Conservation (phyloP, 176 grass and related monocot genomes). For the Metroxylon sagu region DNA sequence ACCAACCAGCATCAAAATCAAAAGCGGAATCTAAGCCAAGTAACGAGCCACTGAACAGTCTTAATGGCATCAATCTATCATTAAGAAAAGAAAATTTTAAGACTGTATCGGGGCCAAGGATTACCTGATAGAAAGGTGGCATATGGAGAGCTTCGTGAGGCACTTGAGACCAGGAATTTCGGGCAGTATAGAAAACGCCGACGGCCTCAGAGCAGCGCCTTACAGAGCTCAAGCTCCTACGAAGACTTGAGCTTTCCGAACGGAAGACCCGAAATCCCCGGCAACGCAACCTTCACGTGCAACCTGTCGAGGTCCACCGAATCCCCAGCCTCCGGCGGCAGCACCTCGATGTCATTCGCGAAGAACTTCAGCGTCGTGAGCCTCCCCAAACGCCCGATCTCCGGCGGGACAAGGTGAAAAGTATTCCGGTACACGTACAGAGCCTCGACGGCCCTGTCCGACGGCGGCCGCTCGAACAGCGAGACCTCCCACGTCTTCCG, state of each 20-base stretch:
- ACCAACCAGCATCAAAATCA: too few species aligned
- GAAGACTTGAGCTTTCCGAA: constrained; percentile 53
- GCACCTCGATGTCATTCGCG: constrained; percentile 84
- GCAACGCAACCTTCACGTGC: constrained; percentile 76
- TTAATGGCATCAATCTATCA: neutral
- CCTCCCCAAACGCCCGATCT: constrained; percentile 30
- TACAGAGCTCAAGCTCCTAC: constrained; percentile 77
- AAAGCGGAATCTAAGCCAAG: too few species aligned
- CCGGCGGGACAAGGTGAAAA: constrained; percentile 58
- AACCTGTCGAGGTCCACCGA: constrained; percentile 61
- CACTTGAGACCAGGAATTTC: constrained; percentile 55
- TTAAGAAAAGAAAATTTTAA: neutral
- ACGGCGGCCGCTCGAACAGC: constrained; percentile 18
- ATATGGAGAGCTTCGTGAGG: constrained; percentile 71
- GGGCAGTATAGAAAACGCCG: constrained; percentile 55
- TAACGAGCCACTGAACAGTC: too few species aligned
- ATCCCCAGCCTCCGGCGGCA: constrained; percentile 54
- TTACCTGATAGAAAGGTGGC: constrained; percentile 79
- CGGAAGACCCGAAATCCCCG: constrained; percentile 47
- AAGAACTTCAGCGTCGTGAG: constrained; percentile 90
- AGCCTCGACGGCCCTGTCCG: constrained; percentile 28
- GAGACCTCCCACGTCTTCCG: constrained; percentile 83
- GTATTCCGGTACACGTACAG: constrained; percentile 81
- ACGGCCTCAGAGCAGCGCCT: constrained; percentile 61
- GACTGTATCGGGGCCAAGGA: neutral